A percentile compares a stretch with the other conserved stretches of the same genome.
phyloP scores from a whole-genome alignment of 805 yeast genomes.

The Hanseniaspora jakobsenii region DNA sequence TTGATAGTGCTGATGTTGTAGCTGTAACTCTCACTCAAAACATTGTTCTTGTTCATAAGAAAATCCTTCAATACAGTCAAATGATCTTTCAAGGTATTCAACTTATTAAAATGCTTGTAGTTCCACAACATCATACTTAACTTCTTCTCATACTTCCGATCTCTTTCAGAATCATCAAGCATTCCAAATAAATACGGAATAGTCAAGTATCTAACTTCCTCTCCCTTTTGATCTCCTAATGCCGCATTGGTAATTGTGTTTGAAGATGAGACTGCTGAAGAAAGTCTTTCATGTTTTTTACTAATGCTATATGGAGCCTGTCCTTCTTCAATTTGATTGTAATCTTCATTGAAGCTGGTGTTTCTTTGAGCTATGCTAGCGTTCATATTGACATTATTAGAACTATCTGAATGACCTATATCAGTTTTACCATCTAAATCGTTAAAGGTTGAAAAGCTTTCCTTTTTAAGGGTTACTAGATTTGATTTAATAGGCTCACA shows the following conservation, averaged over 20 bases:
- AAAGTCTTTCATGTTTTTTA: background rate
- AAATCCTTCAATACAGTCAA: background rate
- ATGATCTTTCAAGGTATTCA: background rate
- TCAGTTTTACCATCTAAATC: no score
- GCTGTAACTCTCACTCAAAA: background rate
- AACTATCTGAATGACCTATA: no score
- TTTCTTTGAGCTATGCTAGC: no score
- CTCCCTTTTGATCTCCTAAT: background rate
- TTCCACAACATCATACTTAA: background rate
- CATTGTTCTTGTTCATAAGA: background rate
- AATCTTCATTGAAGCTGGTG: no score
- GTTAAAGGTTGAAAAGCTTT: no score
- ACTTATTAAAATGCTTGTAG: slow-evolving; percentile 2
- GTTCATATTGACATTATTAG: no score
- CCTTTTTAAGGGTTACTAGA: no score
- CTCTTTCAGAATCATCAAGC: no score
- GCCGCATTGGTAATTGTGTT: background rate
- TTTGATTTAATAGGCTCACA: no score
- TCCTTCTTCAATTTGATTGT: no score
- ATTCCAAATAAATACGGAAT: background rate
- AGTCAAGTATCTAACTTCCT: background rate
- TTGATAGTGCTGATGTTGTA: slow-evolving; percentile 3
- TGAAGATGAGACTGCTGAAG: background rate
- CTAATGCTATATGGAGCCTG: no score
- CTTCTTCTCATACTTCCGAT: no score